These are phyloP conservation scores for Proliferodiscus dingleyae DNA, from an alignment of 2,329 filamentous ascomycete species.

Conservation along the genomic window DNA sequence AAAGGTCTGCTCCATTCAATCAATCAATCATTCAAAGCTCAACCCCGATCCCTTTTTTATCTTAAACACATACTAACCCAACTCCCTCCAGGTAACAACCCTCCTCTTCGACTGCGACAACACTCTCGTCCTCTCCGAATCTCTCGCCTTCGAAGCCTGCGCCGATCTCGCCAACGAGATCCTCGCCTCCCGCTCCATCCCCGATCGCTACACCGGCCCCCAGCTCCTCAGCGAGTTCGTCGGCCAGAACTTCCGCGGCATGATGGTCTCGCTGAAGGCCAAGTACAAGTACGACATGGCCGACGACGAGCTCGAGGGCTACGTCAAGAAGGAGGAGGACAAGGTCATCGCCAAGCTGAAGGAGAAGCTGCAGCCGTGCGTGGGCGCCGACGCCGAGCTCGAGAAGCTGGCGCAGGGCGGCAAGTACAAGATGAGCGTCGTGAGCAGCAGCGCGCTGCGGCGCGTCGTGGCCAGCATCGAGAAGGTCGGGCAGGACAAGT, in stretches of 20 bases:
- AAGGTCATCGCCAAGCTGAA: constrained; percentile 78
- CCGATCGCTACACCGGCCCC: constrained; percentile 69
- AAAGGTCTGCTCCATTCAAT: neutral
- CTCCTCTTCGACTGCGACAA: constrained; percentile 81
- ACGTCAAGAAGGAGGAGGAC: constrained; percentile 74
- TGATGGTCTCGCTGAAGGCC: constrained; percentile 72
- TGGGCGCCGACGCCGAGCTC: constrained; percentile 63
- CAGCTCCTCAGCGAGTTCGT: constrained; percentile 82
- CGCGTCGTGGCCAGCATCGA: constrained; percentile 73
- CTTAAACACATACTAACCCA: neutral
- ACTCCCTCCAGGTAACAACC: constrained; percentile 54
- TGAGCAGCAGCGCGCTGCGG: constrained; percentile 73
- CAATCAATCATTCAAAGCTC: too few species aligned
- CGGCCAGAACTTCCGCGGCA: constrained; percentile 91
- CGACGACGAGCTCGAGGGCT: constrained; percentile 64
- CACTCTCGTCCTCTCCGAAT: constrained; percentile 88
- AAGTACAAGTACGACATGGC: constrained; percentile 69
- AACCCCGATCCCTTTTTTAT: too few species aligned
- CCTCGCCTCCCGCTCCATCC: constrained; percentile 59
- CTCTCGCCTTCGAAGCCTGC: constrained; percentile 86
- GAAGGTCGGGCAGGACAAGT: constrained; percentile 75
- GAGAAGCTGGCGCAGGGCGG: constrained; percentile 55
- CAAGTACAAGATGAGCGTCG: constrained; percentile 72
- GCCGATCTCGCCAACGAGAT: constrained; percentile 86
- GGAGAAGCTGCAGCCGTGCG: constrained; percentile 61